Conservation (phyloP, 1,139 yeast genomes). For the Geotrichum aggregatum region DNA sequence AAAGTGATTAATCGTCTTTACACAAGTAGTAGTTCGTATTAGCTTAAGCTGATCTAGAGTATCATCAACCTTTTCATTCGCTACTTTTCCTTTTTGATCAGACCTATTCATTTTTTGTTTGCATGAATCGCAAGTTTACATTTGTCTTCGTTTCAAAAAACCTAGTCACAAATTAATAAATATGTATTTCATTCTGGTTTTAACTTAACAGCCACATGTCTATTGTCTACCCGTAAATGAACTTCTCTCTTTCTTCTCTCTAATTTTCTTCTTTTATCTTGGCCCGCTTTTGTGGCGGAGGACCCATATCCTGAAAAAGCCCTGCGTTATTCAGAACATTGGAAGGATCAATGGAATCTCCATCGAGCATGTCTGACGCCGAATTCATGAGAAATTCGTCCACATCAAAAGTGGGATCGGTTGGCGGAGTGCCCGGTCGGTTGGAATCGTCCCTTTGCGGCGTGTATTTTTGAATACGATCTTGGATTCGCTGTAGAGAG, state of each 20-base stretch:
- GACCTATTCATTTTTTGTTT: too few species aligned
- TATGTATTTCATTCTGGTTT: not conserved
- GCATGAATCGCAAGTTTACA: too few species aligned
- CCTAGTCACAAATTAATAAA: not conserved
- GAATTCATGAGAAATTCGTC: conserved; percentile 20
- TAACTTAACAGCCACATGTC: too few species aligned
- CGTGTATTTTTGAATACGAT: conserved; percentile 34
- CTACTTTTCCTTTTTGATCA: too few species aligned
- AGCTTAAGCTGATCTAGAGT: too few species aligned
- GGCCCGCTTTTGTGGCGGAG: conserved; percentile 11
- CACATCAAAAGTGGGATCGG: conserved; percentile 19
- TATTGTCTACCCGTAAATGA: conserved; percentile 47
- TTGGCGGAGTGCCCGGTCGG: conserved; percentile 2
- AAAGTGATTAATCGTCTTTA: too few species aligned
- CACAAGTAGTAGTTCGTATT: too few species aligned
- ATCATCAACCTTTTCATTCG: too few species aligned
- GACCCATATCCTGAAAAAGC: conserved; percentile 15
- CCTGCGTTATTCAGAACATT: not conserved
- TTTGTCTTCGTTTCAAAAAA: too few species aligned
- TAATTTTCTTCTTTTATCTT: not conserved
- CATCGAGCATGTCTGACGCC: conserved; percentile 11
- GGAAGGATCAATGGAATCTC: not conserved
- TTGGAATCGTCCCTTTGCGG: conserved; percentile 18
- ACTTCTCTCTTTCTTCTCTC: conserved; percentile 35
- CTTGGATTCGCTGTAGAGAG: conserved; percentile 37